Evolutionary conservation across 2,329 filamentous ascomycete species (phyloP).

Genomic region (Ceratocystis eucalypticola): DNA sequence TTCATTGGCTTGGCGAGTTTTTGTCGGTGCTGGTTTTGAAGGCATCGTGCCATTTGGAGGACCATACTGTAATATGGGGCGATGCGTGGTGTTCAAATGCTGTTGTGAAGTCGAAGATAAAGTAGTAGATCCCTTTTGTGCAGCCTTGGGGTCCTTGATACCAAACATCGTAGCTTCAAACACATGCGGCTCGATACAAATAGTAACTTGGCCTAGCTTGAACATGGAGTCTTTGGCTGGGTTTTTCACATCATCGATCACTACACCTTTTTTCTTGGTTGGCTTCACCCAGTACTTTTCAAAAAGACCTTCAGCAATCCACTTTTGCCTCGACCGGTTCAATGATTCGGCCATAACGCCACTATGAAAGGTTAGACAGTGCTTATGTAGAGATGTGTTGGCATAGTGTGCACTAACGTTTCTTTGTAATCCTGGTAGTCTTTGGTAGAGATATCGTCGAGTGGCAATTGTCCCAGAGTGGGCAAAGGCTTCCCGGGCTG

Average conservation of each 20-base stretch:
- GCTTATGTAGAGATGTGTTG: neutral
- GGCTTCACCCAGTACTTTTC: conserved; percentile 69
- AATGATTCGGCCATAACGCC: conserved; percentile 64
- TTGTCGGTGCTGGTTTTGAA: conserved; percentile 29
- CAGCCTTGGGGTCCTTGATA: conserved; percentile 48
- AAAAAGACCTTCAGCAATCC: conserved; percentile 59
- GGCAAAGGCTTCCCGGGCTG: conserved; percentile 54
- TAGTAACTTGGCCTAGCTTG: conserved; percentile 57
- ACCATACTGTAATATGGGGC: conserved; percentile 52
- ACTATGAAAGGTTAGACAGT: conserved; percentile 31
- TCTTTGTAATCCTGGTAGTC: conserved; percentile 64
- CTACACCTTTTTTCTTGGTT: conserved; percentile 49
- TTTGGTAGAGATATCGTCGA: conserved; percentile 44
- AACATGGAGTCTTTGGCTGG: conserved; percentile 58
- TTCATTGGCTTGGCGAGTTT: conserved; percentile 25
- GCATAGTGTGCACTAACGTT: conserved; percentile 35
- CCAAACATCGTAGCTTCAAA: conserved; percentile 63
- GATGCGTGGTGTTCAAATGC: conserved; percentile 25
- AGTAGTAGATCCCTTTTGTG: conserved; percentile 25
- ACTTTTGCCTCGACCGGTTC: conserved; percentile 56
- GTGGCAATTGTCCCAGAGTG: conserved; percentile 53
- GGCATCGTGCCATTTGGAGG: conserved; percentile 51
- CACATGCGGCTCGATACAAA: conserved; percentile 67
- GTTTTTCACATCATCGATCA: conserved; percentile 49
- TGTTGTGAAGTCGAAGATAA: conserved; percentile 19